These are phyloP conservation scores for Ophiostoma pallidulum DNA, from an alignment of 2,329 filamentous ascomycete species.

Conservation along the genomic window DNA sequence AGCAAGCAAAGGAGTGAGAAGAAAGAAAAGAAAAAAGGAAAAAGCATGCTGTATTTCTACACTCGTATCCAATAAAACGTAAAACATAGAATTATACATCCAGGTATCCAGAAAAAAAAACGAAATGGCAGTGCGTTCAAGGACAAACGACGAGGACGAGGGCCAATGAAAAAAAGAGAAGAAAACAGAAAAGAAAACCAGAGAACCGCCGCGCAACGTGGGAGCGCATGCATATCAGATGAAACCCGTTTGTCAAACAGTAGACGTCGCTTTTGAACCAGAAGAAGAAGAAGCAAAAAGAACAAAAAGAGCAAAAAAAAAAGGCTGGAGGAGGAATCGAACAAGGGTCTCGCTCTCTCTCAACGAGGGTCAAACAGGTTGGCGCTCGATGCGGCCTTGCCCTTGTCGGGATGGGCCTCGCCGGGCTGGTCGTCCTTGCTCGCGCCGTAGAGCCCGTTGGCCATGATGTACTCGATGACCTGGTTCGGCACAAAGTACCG, in stretches of 20 bases:
- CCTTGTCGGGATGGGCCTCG: conserved; percentile 1
- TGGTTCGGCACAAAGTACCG: conserved; percentile 44
- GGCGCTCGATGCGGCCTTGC: background rate
- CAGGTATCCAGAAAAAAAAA: background rate
- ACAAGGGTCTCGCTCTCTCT: too few species aligned
- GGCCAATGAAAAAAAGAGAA: too few species aligned
- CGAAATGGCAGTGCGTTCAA: too few species aligned
- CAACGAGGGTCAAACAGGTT: background rate
- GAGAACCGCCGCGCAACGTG: background rate
- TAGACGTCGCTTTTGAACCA: too few species aligned
- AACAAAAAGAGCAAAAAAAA: background rate
- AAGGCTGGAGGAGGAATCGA: background rate
- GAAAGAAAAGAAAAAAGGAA: too few species aligned
- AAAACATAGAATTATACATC: background rate
- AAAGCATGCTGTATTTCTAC: background rate
- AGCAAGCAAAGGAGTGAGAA: too few species aligned
- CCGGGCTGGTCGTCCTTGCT: conserved; percentile 9
- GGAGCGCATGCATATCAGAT: background rate
- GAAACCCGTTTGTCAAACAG: too few species aligned
- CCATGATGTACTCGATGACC: conserved; percentile 16
- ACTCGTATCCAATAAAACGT: background rate
- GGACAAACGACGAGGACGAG: too few species aligned
- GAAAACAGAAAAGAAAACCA: background rate
- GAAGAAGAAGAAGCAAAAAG: background rate
- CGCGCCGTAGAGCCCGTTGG: conserved; percentile 13